Evolutionary conservation across 2,329 filamentous ascomycete genomes (phyloP), one percentile per base, ranked within the genome.

Genomic region (Ophiostoma fasciatum): DNA sequence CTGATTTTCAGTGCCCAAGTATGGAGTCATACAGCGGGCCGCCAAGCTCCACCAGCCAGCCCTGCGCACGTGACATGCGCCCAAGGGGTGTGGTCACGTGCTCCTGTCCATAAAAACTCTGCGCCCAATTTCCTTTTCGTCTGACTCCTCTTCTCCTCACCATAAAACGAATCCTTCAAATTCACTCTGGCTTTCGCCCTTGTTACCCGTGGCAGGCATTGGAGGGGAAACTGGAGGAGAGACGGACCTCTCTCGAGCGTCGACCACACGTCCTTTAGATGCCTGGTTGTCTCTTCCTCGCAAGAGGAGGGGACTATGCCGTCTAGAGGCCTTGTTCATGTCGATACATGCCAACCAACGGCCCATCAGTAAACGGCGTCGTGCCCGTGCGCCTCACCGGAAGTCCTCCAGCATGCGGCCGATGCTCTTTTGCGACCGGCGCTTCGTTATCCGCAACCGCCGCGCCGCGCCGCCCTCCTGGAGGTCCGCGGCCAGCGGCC

Each of bases 181-280:
- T 77, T 75, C 72, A 76, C 71, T 77, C 71, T 72, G 65, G 63
- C 63, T 69, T 67, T 62, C 55, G 62, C 61, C 53, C 41, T 42
- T 36, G 45, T 56, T 64, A 46, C 57, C 67, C 60, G 64, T 72
- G 68, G 62, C 63, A 66, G 61, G 60, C 59, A 60, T 60, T 66
- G 68, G 73, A 77, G 71, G 73, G 73, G 73, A 77, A 77, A 76
- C 55, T 68, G 71, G 64, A 71, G 70, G 72, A 70, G 48, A 77
- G 71, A 73, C 45, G 47, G 60, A 65, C 45, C 13, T 36, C 33
- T 34, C 25, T 6, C n/a, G 9, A 25, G 21, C 3, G 31, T 66
- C 64, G 60, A 55, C 51, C 50, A 63, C 68, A 74, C 74, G 74
- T 67, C 67, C 67, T 71, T 61, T 57, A 60, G 59, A 62, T 63